Percentiles rank a stretch among this genome's conserved stretches.
Conservation (phyloP, 1,284 basidiomycete species). For the Irpex sp. region DNA sequence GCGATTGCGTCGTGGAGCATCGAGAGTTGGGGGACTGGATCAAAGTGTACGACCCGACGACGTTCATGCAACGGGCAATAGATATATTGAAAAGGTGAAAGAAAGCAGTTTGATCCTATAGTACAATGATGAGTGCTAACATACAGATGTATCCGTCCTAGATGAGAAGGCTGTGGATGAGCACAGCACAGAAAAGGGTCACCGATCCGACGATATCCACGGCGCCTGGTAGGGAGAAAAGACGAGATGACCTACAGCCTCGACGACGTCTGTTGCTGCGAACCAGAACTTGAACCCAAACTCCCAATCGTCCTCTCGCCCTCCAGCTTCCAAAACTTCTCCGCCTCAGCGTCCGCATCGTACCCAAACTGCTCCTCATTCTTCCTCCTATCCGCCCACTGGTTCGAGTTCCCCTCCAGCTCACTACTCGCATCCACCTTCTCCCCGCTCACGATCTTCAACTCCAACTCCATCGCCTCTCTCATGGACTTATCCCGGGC, state of each 20-base stretch:
- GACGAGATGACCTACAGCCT: not conserved
- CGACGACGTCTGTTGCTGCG: not conserved
- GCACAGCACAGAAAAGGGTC: not conserved
- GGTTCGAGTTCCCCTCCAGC: constrained; percentile 35
- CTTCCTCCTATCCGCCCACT: constrained; percentile 47
- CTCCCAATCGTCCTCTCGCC: constrained; percentile 18
- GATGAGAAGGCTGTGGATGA: not conserved
- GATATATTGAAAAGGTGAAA: constrained; percentile 27
- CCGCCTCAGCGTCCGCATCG: constrained; percentile 44
- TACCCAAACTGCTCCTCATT: constrained; percentile 40
- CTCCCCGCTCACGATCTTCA: constrained; percentile 16
- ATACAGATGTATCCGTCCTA: not conserved
- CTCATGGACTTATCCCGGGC: constrained; percentile 46
- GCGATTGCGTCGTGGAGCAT: constrained; percentile 13
- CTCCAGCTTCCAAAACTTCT: constrained; percentile 40
- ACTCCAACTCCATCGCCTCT: constrained; percentile 37
- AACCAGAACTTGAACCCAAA: not conserved
- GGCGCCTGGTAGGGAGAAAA: not conserved
- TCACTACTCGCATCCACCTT: constrained; percentile 12
- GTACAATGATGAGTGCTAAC: not conserved
- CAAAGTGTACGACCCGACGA: constrained; percentile 16
- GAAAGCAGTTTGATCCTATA: not conserved
- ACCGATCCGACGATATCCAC: not conserved
- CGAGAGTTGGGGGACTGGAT: constrained; percentile 18
- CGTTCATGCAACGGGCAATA: constrained; percentile 32